A percentile compares a stretch with the other conserved stretches of the same genome.
These are phyloP conservation scores for Diaporthe vexans DNA, from an alignment of 2,329 filamentous ascomycete species.

Conservation along the genomic window DNA sequence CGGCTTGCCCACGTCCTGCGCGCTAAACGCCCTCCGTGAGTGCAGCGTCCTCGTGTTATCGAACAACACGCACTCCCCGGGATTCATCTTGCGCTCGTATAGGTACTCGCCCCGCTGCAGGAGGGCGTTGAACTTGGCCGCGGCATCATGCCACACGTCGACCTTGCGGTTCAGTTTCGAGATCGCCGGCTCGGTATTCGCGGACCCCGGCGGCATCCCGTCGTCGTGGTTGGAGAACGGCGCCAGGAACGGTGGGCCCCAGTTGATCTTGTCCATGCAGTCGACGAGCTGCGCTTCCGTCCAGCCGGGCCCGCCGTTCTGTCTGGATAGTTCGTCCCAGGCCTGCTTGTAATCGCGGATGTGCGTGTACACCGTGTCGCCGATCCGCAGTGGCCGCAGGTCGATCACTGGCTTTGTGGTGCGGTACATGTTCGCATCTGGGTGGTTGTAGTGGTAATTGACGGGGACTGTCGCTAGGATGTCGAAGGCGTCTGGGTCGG, in stretches of 20 bases:
- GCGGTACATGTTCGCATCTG: not conserved
- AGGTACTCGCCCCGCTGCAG: not conserved
- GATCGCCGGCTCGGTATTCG: not conserved
- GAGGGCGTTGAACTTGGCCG: not conserved
- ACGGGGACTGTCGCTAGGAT: not conserved
- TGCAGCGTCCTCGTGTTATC: slow-evolving; percentile 2
- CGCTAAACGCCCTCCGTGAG: not conserved
- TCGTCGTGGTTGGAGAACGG: not conserved
- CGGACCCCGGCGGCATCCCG: not conserved
- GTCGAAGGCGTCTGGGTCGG: not conserved
- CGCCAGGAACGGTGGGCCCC: not conserved
- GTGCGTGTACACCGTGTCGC: not conserved
- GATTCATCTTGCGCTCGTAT: not conserved
- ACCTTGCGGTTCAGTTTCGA: not conserved
- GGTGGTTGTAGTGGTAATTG: not conserved
- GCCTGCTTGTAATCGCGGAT: not conserved
- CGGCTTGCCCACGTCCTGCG: not conserved
- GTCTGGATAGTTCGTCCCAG: not conserved
- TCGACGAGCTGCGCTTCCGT: not conserved
- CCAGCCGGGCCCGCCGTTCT: not conserved
- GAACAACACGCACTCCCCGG: not conserved
- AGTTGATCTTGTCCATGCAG: not conserved
- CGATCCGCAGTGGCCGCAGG: not conserved
- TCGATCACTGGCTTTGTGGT: not conserved
- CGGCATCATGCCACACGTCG: not conserved